Conservation (phyloP, 352 stramenopile genomes). For the Pythium rhizo-oryzae region DNA sequence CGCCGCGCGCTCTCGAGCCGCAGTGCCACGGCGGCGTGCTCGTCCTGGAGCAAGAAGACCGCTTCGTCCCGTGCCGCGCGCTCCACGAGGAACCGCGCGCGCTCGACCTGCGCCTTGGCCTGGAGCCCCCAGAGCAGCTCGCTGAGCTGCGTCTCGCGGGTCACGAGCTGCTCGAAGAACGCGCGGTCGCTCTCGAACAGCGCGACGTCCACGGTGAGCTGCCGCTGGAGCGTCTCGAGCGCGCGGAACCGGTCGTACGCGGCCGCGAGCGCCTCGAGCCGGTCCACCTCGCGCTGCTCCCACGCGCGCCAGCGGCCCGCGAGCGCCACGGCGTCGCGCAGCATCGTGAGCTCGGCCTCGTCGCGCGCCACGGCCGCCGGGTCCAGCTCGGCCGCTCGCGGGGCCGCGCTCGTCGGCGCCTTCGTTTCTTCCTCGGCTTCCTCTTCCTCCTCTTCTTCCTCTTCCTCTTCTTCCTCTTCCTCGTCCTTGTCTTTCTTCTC, state of each 20-base stretch:
- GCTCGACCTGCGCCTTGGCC: constrained; percentile 55
- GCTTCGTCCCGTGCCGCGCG: constrained; percentile 60
- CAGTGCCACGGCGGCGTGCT: constrained; percentile 42
- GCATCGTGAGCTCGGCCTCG: constrained; percentile 48
- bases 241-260: constrained; percentile 26
- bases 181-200: constrained; percentile 46
- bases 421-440: constrained; percentile 17
- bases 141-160: constrained; percentile 51
- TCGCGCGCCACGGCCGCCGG: constrained; percentile 31
- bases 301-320: constrained; percentile 53
- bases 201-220: constrained; percentile 48
- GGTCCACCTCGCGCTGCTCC: constrained; percentile 44
- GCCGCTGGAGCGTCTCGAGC: constrained; percentile 35
- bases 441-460: constrained; percentile 3
- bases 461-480: constrained; percentile 21
- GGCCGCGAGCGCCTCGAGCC: constrained; percentile 43
- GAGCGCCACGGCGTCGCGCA: constrained; percentile 48
- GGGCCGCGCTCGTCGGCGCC: background rate
- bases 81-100: constrained; percentile 64
- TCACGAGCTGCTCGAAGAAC: constrained; percentile 51
- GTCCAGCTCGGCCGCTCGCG: background rate
- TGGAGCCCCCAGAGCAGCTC: constrained; percentile 56
- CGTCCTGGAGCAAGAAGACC: constrained; percentile 54
- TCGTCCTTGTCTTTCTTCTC: no score
- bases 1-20: constrained; percentile 46